Evolutionary conservation across 2,329 filamentous ascomycete species (phyloP).

Genomic region (Aspergillus oerlinghausenensis): DNA sequence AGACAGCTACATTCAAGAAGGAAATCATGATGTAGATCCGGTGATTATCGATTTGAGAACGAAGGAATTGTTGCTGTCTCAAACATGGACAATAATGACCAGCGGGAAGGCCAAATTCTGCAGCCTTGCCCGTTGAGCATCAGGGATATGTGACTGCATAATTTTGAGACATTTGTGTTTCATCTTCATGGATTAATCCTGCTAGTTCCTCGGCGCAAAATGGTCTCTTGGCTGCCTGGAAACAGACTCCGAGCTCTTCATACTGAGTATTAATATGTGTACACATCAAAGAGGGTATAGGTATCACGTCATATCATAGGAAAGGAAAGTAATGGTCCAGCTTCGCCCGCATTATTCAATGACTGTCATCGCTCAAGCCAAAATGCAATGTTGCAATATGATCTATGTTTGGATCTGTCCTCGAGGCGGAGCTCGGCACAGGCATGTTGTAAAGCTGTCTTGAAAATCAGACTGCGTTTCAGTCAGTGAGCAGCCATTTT

Average conservation of each 20-base stretch:
- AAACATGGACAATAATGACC: not conserved
- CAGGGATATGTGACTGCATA: not conserved
- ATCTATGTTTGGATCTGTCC: not conserved
- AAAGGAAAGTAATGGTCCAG: not conserved
- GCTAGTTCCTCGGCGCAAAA: not conserved
- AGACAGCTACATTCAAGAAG: no score
- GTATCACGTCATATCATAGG: not conserved
- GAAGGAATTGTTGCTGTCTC: not conserved
- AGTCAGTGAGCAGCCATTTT: not conserved
- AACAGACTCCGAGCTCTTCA: not conserved
- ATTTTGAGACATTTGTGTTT: not conserved
- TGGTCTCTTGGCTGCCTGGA: not conserved
- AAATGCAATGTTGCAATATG: not conserved
- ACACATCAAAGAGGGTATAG: not conserved
- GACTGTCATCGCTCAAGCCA: not conserved
- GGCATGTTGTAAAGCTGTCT: not conserved
- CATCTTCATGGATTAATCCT: no score
- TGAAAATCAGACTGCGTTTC: no score
- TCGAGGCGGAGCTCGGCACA: not conserved
- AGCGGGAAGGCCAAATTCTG: no score
- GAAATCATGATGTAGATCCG: no score
- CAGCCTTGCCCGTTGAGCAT: not conserved
- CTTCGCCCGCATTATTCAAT: not conserved
- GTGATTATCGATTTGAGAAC: not conserved
- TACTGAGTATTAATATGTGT: not conserved